Conservation (phyloP, 208 protist species). For the Angomonas desouzai region DNA sequence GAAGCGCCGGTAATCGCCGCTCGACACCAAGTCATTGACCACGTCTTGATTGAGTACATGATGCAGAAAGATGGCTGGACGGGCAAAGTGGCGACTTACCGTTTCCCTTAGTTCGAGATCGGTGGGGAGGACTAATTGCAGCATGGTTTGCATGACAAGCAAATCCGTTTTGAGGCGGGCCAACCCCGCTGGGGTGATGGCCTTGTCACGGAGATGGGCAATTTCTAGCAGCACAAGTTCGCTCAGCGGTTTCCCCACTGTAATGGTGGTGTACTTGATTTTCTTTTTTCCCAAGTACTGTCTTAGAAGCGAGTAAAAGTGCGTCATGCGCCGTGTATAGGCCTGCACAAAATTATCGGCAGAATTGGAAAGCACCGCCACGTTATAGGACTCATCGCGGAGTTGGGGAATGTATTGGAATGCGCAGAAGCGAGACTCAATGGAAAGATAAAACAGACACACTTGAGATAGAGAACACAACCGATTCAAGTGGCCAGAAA, state of each 20-base stretch:
- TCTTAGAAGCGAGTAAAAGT: conserved; percentile 65
- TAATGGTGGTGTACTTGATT: conserved; percentile 71
- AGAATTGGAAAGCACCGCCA: conserved; percentile 48
- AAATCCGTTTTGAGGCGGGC: conserved; percentile 58
- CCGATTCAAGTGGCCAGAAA: conserved; percentile 50
- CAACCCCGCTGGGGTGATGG: conserved; percentile 59
- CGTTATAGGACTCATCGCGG: conserved; percentile 79
- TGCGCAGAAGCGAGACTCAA: conserved; percentile 73
- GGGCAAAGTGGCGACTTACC: conserved; percentile 54
- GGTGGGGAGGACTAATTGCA: conserved; percentile 66
- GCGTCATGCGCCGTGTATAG: conserved; percentile 65
- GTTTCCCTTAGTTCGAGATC: conserved; percentile 67
- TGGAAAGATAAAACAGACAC: conserved; percentile 73
- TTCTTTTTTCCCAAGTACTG: conserved; percentile 54
- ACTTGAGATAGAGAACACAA: conserved; percentile 76
- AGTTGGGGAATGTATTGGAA: conserved; percentile 86
- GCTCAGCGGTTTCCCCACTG: conserved; percentile 62
- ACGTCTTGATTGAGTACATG: conserved; percentile 79
- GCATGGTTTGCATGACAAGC: conserved; percentile 68
- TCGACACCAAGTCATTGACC: conserved; percentile 72
- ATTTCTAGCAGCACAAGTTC: conserved; percentile 76
- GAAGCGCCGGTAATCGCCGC: conserved; percentile 66
- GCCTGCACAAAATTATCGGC: conserved; percentile 85
- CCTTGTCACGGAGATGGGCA: conserved; percentile 78
- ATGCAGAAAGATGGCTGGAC: conserved; percentile 66